Conservation (phyloP, 306 rosid species). For the Sechiopsis laciniata region DNA sequence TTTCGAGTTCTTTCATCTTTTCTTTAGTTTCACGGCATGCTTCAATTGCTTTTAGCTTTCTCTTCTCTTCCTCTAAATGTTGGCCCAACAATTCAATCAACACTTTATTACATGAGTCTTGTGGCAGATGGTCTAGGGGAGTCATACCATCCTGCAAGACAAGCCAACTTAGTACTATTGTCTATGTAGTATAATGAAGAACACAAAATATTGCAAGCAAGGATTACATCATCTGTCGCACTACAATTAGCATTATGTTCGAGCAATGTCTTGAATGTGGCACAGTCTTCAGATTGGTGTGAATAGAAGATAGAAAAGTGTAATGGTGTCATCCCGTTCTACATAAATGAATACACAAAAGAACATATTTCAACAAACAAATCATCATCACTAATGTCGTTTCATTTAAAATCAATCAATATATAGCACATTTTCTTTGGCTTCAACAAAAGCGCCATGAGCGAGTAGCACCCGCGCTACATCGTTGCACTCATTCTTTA, state of each 20-base stretch:
- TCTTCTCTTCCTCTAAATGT: conserved; percentile 65
- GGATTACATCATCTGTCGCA: conserved; percentile 66
- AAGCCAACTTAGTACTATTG: neutral
- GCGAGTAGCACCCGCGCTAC: conserved; percentile 62
- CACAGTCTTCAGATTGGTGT: conserved; percentile 62
- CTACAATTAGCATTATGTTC: conserved; percentile 74
- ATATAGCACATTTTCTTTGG: conserved; percentile 77
- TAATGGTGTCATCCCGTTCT: conserved; percentile 98
- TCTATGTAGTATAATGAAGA: neutral
- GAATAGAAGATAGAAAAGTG: conserved; percentile 97
- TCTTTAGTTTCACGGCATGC: no score
- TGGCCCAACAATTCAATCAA: conserved; percentile 48
- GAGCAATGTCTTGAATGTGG: conserved; percentile 63
- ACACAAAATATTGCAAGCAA: conserved; percentile 9
- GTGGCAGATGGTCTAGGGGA: conserved; percentile 72
- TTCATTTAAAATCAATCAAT: conserved; percentile 25
- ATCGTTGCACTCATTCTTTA: conserved; percentile 82
- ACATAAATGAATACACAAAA: conserved; percentile 30
- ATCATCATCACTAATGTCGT: conserved; percentile 23
- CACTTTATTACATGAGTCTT: conserved; percentile 61
- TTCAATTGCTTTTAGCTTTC: conserved; percentile 66
- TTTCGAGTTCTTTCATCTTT: no score
- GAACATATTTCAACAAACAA: conserved; percentile 23
- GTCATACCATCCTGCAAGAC: conserved; percentile 79
- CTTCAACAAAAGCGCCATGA: conserved; percentile 73